Evolutionary conservation across 1,139 yeast species (phyloP).

Genomic region (Hyphopichia buzzinii): DNA sequence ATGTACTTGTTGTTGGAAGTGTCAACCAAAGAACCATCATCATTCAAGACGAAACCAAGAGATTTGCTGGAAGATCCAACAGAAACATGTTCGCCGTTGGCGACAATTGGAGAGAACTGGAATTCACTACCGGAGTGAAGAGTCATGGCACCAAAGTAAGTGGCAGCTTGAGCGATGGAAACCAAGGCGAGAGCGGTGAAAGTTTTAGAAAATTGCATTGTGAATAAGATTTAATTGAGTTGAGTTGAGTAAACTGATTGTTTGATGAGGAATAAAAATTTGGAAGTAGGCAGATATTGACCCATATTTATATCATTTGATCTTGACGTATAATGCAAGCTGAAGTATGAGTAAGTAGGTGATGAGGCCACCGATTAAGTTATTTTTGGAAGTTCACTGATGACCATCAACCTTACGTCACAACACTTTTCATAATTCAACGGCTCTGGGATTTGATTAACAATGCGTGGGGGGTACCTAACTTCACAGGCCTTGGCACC

Average conservation of each 20-base stretch:
- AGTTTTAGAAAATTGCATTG: conserved; percentile 7
- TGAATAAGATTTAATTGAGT: not conserved
- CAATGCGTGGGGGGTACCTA: too few relatives aligned
- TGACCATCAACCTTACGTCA: too few relatives aligned
- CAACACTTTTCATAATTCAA: too few relatives aligned
- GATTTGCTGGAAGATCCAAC: conserved; percentile 16
- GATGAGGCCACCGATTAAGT: too few relatives aligned
- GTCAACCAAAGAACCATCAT: conserved; percentile 22
- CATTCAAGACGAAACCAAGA: conserved; percentile 15
- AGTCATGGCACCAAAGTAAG: conserved; percentile 16
- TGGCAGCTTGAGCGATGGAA: conserved; percentile 24
- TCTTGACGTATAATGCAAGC: too few relatives aligned
- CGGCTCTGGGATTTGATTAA: too few relatives aligned
- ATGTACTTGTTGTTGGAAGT: conserved; percentile 13
- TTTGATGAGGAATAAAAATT: not conserved
- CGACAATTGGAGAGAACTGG: conserved; percentile 18
- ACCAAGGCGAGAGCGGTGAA: conserved; percentile 17
- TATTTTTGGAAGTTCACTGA: too few relatives aligned
- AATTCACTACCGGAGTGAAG: conserved; percentile 25
- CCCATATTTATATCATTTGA: not conserved
- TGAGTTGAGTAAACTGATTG: not conserved
- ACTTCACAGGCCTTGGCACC: too few relatives aligned
- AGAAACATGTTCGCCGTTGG: conserved; percentile 13
- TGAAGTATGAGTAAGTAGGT: too few relatives aligned
- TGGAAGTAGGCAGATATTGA: not conserved